phyloP scores from a whole-genome alignment of 495 filamentous ascomycete species.

The Aspergillus avenaceus region DNA sequence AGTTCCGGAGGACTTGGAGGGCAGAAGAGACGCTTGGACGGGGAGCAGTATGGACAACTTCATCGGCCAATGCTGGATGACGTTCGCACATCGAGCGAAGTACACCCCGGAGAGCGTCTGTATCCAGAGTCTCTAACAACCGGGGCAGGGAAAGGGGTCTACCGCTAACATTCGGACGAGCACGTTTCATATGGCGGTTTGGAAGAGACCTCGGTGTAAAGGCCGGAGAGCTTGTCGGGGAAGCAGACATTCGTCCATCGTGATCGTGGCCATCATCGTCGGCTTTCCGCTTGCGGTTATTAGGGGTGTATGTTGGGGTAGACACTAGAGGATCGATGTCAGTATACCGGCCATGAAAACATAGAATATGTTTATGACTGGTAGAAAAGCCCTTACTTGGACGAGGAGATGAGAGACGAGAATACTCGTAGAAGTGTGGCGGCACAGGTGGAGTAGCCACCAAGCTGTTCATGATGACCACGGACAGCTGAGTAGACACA shows the following conservation, averaged over 20 bases:
- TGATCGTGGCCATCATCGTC: constrained; percentile 67
- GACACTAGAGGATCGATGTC: constrained; percentile 43
- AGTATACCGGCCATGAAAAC: constrained; percentile 11
- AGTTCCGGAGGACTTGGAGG: constrained; percentile 72
- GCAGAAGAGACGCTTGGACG: constrained; percentile 77
- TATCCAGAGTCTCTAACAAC: constrained; percentile 85
- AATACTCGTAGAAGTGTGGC: constrained; percentile 70
- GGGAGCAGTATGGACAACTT: constrained; percentile 81
- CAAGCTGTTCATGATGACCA: constrained; percentile 58
- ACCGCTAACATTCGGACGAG: constrained; percentile 66
- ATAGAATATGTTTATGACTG: neutral
- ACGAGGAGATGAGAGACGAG: constrained; percentile 66
- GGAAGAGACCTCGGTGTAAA: constrained; percentile 62
- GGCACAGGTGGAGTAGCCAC: constrained; percentile 64
- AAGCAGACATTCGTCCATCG: constrained; percentile 83
- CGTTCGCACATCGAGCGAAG: constrained; percentile 85
- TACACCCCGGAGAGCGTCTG: constrained; percentile 72
- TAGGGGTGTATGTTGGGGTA: constrained; percentile 46
- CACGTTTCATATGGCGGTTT: constrained; percentile 58
- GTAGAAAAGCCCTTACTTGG: constrained; percentile 52
- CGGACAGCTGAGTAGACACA: constrained; percentile 35
- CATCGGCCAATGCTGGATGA: constrained; percentile 69
- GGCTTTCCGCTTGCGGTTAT: constrained; percentile 79
- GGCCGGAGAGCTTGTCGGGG: constrained; percentile 75
- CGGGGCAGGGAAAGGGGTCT: constrained; percentile 77